Evolutionary conservation across 164 flowering plant species (phyloP).

Genomic region (Cinnamomum chago): DNA sequence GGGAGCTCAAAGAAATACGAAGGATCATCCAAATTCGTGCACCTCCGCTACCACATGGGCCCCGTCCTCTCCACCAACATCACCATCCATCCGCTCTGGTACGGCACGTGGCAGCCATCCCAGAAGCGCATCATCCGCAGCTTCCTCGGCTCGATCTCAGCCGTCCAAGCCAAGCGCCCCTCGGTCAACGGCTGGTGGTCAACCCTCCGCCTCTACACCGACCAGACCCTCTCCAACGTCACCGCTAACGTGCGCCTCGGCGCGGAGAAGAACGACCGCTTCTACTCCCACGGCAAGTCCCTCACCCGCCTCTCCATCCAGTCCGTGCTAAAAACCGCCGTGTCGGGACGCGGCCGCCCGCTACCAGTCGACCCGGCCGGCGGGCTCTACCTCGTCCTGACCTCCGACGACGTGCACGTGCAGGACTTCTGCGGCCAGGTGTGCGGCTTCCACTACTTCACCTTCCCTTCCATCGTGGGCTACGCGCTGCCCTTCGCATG

Average conservation of each 20-base stretch:
- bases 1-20: slow-evolving; percentile 56
- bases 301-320: slow-evolving; percentile 83
- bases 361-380: slow-evolving; percentile 57
- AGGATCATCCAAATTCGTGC: slow-evolving; percentile 69
- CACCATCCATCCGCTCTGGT: slow-evolving; percentile 74
- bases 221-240: slow-evolving; percentile 82
- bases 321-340: slow-evolving; percentile 65
- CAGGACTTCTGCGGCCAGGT: slow-evolving; percentile 80
- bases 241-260: slow-evolving; percentile 54
- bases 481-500: slow-evolving; percentile 89
- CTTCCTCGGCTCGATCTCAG: slow-evolving; percentile 64
- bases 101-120: slow-evolving; percentile 52
- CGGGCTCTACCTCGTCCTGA: slow-evolving; percentile 74
- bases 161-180: slow-evolving; percentile 38
- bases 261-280: slow-evolving; percentile 74
- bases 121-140: slow-evolving; percentile 67
- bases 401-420: slow-evolving; percentile 71
- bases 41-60: slow-evolving; percentile 76
- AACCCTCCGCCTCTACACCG: slow-evolving; percentile 73
- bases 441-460: slow-evolving; percentile 96
- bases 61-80: slow-evolving; percentile 70
- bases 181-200: slow-evolving; percentile 89
- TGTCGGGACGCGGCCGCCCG: slow-evolving; percentile 53
- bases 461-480: slow-evolving; percentile 82
- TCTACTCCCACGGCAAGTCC: slow-evolving; percentile 77